phyloP scores from a whole-genome alignment of 148 eudicot genomes.

The Vaccinium macrocarpon region DNA sequence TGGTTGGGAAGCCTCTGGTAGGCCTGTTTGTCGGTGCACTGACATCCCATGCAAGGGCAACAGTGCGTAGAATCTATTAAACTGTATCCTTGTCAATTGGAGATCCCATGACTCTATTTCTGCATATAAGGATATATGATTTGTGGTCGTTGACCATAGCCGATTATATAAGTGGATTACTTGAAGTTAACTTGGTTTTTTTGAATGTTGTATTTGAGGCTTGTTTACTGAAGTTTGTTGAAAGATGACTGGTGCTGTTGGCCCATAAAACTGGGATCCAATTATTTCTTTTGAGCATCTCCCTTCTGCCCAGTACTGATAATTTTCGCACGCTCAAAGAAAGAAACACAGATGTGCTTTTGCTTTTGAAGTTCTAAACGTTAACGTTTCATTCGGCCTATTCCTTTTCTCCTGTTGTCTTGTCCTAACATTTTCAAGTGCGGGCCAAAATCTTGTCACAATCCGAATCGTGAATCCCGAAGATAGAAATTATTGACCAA shows the following conservation, averaged over 20 bases:
- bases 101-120: neutral
- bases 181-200: neutral
- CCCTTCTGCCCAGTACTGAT: neutral
- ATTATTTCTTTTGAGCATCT: neutral
- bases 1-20: conserved; percentile 96
- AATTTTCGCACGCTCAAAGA: neutral
- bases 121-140: neutral
- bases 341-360: neutral
- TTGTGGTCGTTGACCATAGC: neutral
- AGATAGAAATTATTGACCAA: neutral
- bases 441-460: neutral
- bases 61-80: conserved; percentile 14
- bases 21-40: conserved; percentile 76
- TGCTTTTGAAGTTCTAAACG: neutral
- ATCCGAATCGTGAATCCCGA: neutral
- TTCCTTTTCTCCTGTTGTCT: neutral
- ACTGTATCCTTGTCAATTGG: neutral
- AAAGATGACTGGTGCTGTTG: neutral
- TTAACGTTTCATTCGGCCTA: neutral
- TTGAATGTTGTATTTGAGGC: neutral
- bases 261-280: neutral
- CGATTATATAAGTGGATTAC: neutral
- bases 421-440: neutral
- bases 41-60: conserved; percentile 28
- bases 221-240: neutral